A percentile compares a stretch with the other conserved stretches of the same genome.
These are phyloP conservation scores for Tetracladium setigerum DNA, from an alignment of 495 filamentous ascomycete species.

Conservation along the genomic window DNA sequence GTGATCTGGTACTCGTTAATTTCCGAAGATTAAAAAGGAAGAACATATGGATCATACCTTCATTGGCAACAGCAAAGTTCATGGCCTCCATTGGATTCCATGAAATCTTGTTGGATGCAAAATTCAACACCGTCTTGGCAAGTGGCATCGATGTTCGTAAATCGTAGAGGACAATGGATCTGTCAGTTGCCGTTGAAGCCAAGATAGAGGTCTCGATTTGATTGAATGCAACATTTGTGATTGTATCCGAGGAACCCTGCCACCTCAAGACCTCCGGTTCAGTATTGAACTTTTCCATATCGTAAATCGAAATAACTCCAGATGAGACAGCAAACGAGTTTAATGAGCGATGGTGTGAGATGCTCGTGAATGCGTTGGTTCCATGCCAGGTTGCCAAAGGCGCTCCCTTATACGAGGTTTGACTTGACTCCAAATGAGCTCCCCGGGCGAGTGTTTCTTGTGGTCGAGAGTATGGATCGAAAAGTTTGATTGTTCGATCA, in stretches of 20 bases:
- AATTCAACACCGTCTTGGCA: constrained; percentile 65
- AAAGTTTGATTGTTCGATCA: constrained; percentile 82
- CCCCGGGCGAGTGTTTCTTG: constrained; percentile 30
- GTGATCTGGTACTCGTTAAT: constrained; percentile 26
- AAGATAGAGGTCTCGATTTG: constrained; percentile 88
- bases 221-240: constrained; percentile 85
- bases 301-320: constrained; percentile 77
- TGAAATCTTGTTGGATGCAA: constrained; percentile 75
- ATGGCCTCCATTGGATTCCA: constrained; percentile 98
- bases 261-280: constrained; percentile 76
- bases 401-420: constrained; percentile 14
- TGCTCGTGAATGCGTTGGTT: constrained; percentile 67
- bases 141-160: constrained; percentile 80
- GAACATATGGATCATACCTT: constrained; percentile 7
- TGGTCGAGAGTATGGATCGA: constrained; percentile 74
- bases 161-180: constrained; percentile 82
- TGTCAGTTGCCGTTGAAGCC: constrained; percentile 74
- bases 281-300: constrained; percentile 66
- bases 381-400: constrained; percentile 81
- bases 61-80: constrained; percentile 78
- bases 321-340: constrained; percentile 75
- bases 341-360: constrained; percentile 70
- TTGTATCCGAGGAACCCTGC: constrained; percentile 87
- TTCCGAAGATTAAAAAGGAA: no score
- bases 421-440: no score